Percentiles rank a stretch among this genome's conserved stretches.
Conservation (phyloP, 75 land plant genomes). For the Cunninghamia lanceolata region DNA sequence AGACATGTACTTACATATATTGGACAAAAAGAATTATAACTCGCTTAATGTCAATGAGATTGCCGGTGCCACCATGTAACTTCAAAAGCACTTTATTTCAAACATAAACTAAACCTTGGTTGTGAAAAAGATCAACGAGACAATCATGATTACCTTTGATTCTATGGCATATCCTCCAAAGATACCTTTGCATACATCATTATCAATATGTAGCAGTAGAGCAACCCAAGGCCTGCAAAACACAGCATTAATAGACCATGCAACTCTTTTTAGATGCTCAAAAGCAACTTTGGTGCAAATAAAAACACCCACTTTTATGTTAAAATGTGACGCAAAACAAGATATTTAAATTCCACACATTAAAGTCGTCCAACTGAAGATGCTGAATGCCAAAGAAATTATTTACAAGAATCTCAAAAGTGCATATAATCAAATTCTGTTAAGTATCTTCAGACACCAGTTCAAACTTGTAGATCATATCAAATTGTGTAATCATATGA, state of each 20-base stretch:
- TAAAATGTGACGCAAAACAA: not conserved
- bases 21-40: too few species aligned
- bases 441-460: not conserved
- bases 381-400: not conserved
- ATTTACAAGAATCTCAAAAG: not conserved
- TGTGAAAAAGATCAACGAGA: not conserved
- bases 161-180: not conserved
- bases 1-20: not conserved
- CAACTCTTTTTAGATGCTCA: not conserved
- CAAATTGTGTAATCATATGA: not conserved
- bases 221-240: conserved; percentile 8
- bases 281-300: not conserved
- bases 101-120: not conserved
- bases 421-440: not conserved
- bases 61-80: not conserved
- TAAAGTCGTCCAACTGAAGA: not conserved
- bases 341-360: not conserved
- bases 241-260: not conserved
- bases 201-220: not conserved
- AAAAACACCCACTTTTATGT: not conserved
- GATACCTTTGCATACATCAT: not conserved
- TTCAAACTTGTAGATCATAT: not conserved
- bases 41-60: not conserved
- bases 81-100: not conserved
- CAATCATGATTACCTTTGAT: not conserved